Evolutionary conservation across 306 rosid species (phyloP).

Genomic region (Pachyrhizus erosus): DNA sequence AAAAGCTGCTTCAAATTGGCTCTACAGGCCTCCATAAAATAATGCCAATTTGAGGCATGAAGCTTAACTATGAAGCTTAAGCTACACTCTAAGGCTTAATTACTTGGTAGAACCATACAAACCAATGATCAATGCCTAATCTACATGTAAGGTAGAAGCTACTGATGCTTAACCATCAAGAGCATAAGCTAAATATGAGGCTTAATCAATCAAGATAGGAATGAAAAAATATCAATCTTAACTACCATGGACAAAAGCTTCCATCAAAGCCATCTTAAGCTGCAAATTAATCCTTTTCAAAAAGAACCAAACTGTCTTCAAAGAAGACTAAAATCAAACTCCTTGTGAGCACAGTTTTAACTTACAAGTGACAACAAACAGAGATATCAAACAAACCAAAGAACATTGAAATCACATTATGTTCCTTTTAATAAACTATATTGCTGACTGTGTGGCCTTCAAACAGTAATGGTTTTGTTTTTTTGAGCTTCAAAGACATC

Average conservation of each 20-base stretch:
- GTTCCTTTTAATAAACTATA: background rate
- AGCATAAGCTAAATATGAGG: background rate
- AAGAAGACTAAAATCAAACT: background rate
- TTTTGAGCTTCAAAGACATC: background rate
- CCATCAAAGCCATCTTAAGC: background rate
- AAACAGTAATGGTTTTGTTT: background rate
- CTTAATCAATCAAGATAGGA: background rate
- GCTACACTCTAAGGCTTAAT: background rate
- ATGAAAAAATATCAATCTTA: no score
- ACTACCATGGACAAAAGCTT: background rate
- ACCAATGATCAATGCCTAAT: background rate
- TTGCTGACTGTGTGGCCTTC: background rate
- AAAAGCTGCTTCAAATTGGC: background rate
- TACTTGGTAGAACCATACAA: background rate
- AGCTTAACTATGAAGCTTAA: background rate
- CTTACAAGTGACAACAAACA: background rate
- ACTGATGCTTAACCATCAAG: background rate
- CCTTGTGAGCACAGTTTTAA: background rate
- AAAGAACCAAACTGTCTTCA: background rate
- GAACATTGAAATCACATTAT: background rate
- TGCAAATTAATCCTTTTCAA: background rate
- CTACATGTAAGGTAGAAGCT: background rate
- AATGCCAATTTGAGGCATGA: background rate
- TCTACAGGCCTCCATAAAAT: background rate
- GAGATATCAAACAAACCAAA: background rate